Base-by-base conservation (phyloP, 2,329 filamentous ascomycete species). In the Aspergillus terreus region DNA sequence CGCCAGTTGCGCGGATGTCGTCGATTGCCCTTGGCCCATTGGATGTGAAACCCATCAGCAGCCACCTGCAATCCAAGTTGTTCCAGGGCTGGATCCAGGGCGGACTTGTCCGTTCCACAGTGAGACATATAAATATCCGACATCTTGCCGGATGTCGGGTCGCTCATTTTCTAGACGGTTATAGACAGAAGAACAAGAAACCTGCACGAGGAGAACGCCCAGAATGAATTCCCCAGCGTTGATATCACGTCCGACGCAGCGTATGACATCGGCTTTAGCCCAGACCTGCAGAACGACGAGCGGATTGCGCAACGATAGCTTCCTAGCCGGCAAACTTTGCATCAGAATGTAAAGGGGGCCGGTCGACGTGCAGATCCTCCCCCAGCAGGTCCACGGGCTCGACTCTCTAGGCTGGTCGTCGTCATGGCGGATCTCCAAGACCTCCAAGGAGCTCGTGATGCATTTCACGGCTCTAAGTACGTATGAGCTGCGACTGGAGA, bases 1-100 rank as follows among this genome's bases (percentile, higher is more conserved):
- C 57, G 44, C 67, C 67, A 70, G 54, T 69, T 69, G 14, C 67
- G 63, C 25, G 67, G 67, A 49, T 68, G 63, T 19, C 57, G 62
- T 14, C 58, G 57, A 40, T 69, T 67, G 5, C 61, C 58, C 23
- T 61, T 51, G 9, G 55, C 52, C 66, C 66, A 70, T 51, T 65
- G 63, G 36, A 70, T 61, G 47, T 62, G 64, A 44, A 56, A 54
- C 1, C 63, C 64, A 53, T 69, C 65, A 0, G 62, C 48, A 25
- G 67, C 64, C 14, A 68, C 30, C 49, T 66, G 63, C 30, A 70
- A 63, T 23, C 55, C 51, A 44, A 63, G 58, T 17, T 63, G 52
- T 43, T 52, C 54, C 32, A 69, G 51, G 42, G 62, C 53, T 9
- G 52, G 43, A 27, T 55, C 52, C n/a, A 60, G 52, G 41, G 48